Base-by-base conservation (phyloP, 768 basidiomycete genomes). In the Mycena metata region DNA sequence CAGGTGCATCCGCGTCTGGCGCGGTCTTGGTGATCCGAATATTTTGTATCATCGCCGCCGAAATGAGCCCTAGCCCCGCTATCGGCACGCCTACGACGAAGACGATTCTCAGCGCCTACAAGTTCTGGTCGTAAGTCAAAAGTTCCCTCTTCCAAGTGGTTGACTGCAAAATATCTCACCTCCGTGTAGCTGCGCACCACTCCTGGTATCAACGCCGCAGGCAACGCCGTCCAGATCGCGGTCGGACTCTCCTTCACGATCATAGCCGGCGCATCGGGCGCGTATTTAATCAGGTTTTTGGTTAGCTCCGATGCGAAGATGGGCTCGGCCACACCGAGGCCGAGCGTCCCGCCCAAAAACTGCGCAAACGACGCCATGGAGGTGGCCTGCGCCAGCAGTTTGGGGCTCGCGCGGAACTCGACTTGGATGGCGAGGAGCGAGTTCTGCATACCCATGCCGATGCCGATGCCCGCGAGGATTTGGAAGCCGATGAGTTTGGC, bases 321-420 rank as follows among this genome's bases (percentile, higher is more conserved):
- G 0, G 70, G 59, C 24, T 67, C 72, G 9, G 72, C 70, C 41
- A 66, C 41, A n/a, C 43, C 52, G 8, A 63, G 55, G 2, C 55
- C 59, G 6, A 73, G 23, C 2, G 67, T 60, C 16, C 66, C 69
- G 43, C 69, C 67, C 39, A 73, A 50, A 46, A 63, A 64, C 49
- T 73, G 72, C 3, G 43, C 61, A 24, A 73, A 67, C 2, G 69
- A 50, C 23, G 45, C 63, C 69, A 73, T 67, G 26, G 60, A 45
- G 19, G 62, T 68, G 5, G 72, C 69, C 42, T 67, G 69, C 7
- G 47, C 55, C 5, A 73, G 47, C 11, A 67, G 55, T 26, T 56
- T 64, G n/a, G n/a, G n/a, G 9, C 39, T 24, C 12, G 35, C 46
- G 50, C 43, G 41, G 56, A 70, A 70, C 47, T 70, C 69, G 26